These are phyloP conservation scores for Waltergamsia citrina DNA, from an alignment of 2,329 filamentous ascomycete species.

Conservation along the genomic window DNA sequence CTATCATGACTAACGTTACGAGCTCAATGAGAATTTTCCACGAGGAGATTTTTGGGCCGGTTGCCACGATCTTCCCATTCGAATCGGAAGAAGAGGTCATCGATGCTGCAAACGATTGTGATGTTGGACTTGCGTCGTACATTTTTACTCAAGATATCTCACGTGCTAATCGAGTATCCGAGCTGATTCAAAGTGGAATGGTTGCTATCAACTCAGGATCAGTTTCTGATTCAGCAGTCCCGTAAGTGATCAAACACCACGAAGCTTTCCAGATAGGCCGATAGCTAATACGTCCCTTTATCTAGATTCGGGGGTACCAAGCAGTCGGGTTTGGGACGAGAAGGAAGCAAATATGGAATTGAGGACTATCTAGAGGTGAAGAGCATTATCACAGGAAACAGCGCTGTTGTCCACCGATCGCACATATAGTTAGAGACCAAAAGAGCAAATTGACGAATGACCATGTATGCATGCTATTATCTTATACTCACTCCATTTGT, in stretches of 20 bases:
- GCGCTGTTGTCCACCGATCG: slow-evolving; percentile 24
- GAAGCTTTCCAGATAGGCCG: too few relatives aligned
- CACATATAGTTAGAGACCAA: too few relatives aligned
- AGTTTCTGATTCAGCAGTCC: slow-evolving; percentile 14
- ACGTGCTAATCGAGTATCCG: slow-evolving; percentile 30
- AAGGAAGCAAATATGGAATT: slow-evolving; percentile 34
- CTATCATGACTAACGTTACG: slow-evolving; percentile 59
- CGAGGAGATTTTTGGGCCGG: slow-evolving; percentile 71
- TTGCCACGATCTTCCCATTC: slow-evolving; percentile 63
- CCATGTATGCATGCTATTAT: too few relatives aligned
- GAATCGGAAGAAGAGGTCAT: slow-evolving; percentile 64
- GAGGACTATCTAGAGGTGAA: slow-evolving; percentile 43
- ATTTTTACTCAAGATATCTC: slow-evolving; percentile 49
- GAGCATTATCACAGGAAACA: slow-evolving; percentile 35
- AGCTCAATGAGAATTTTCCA: slow-evolving; percentile 54
- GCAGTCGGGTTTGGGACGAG: slow-evolving; percentile 27
- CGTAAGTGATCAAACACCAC: slow-evolving; percentile 18
- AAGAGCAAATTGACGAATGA: too few relatives aligned
- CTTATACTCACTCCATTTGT: too few relatives aligned
- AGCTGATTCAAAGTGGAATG: slow-evolving; percentile 54
- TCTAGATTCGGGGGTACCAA: slow-evolving; percentile 31
- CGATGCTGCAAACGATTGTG: slow-evolving; percentile 54
- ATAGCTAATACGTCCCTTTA: slow-evolving; percentile 20
- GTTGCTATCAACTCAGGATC: slow-evolving; percentile 53
- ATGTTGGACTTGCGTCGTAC: slow-evolving; percentile 67